Evolutionary conservation across 2,329 filamentous ascomycete genomes (phyloP).

Genomic region (Pseudonectria buxi): DNA sequence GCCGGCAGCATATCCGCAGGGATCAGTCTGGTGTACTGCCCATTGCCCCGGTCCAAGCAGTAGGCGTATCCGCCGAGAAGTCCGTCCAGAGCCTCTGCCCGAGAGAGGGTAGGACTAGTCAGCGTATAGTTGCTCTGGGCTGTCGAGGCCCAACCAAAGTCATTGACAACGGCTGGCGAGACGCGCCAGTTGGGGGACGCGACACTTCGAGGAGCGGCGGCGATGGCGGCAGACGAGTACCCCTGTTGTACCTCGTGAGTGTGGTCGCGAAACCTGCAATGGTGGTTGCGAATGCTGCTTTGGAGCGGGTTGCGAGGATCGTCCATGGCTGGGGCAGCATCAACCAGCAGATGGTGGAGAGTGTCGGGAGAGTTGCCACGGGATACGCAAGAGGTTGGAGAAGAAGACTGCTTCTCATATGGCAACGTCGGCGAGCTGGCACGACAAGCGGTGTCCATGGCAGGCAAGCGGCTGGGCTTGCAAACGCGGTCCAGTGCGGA

Average conservation of each 20-base stretch:
- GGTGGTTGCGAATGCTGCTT: neutral
- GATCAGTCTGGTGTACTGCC: conserved; percentile 46
- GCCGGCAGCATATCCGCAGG: conserved; percentile 47
- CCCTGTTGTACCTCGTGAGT: conserved; percentile 3
- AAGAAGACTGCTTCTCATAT: neutral
- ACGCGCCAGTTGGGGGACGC: conserved; percentile 16
- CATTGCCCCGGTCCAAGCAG: conserved; percentile 47
- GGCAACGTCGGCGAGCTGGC: neutral
- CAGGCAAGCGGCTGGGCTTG: neutral
- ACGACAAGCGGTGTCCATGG: conserved; percentile 3
- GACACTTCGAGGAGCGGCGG: conserved; percentile 15
- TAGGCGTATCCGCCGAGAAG: conserved; percentile 35
- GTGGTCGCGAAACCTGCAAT: neutral
- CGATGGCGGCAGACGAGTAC: conserved; percentile 1
- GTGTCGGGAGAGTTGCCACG: neutral
- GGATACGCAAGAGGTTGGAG: neutral
- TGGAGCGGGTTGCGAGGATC: neutral
- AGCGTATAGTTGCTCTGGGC: conserved; percentile 11
- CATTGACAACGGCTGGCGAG: conserved; percentile 4
- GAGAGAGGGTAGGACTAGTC: neutral
- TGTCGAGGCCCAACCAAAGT: conserved; percentile 1
- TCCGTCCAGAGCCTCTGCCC: neutral
- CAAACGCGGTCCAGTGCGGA: conserved; percentile 2
- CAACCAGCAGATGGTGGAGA: neutral
- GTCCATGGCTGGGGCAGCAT: conserved; percentile 4